A percentile compares a stretch with the other conserved stretches of the same genome.
phyloP scores from a whole-genome alignment of 345 rosid species.

The Citrus unshiu region DNA sequence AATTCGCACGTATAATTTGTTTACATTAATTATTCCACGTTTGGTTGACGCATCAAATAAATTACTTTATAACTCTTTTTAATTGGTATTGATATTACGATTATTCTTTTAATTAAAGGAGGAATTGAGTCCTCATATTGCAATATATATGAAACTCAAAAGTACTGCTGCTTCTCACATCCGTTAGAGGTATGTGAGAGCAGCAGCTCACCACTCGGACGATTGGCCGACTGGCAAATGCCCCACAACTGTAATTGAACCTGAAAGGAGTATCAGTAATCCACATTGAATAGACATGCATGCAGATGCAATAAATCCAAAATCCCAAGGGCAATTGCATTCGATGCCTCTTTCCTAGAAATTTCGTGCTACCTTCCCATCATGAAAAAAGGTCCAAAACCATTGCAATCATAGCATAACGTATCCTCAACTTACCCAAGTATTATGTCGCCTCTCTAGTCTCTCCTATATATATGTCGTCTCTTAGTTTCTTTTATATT shows the following conservation, averaged over 20 bases:
- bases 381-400: neutral
- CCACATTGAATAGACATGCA: neutral
- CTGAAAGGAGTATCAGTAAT: no score
- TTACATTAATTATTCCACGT: no score
- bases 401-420: neutral
- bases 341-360: conserved; percentile 12
- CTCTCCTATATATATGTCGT: neutral
- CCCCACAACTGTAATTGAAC: neutral
- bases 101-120: no score
- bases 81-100: accelerated
- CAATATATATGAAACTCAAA: no score
- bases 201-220: no score
- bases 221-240: no score
- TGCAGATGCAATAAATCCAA: neutral
- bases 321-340: neutral
- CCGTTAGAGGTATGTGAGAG: no score
- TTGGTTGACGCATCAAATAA: no score
- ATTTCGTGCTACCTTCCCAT: conserved; percentile 1
- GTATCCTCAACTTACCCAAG: neutral
- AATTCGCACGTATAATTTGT: no score
- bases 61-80: no score
- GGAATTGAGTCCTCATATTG: no score
- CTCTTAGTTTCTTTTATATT: neutral
- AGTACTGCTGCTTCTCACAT: no score
- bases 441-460: neutral